A percentile compares a stretch with the other conserved stretches of the same genome.
Conservation (phyloP, 306 rosid species). For the Casuarina glauca region DNA sequence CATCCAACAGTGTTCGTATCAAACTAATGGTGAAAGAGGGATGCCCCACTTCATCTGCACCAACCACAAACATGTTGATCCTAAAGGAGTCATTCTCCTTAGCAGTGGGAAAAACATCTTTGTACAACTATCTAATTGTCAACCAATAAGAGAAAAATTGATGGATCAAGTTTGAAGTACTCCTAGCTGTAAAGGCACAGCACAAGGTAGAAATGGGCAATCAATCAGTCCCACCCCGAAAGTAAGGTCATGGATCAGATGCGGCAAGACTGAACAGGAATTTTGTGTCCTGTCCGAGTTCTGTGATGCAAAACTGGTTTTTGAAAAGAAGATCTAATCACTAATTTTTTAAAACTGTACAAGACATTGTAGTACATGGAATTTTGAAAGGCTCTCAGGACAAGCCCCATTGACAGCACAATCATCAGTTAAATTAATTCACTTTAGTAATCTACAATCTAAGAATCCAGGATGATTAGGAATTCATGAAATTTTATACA, state of each 20-base stretch:
- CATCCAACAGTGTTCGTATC: constrained; percentile 13
- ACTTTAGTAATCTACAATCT: constrained; percentile 48
- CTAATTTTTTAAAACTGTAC: constrained; percentile 48
- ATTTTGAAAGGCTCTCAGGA: constrained; percentile 35
- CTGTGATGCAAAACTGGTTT: constrained; percentile 14
- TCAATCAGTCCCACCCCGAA: constrained; percentile 2
- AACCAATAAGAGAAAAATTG: constrained; percentile 35
- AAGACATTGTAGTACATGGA: constrained; percentile 51
- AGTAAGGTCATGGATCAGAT: neutral
- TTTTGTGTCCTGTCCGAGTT: neutral
- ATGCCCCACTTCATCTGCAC: constrained; percentile 36
- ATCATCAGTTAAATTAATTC: constrained; percentile 45
- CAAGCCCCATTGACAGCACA: constrained; percentile 47
- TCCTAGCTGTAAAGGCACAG: constrained; percentile 39
- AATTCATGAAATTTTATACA: constrained; percentile 52
- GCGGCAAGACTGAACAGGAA: constrained; percentile 1
- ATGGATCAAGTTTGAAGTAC: constrained; percentile 10
- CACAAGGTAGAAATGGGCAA: neutral
- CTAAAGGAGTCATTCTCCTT: neutral
- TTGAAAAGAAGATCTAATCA: constrained; percentile 30
- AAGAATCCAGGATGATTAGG: constrained; percentile 41
- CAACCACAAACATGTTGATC: constrained; percentile 30
- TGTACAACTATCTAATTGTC: constrained; percentile 39
- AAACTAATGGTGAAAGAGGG: constrained; percentile 11
- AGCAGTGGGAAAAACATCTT: constrained; percentile 30